These are phyloP conservation scores for Pestalotiopsis sp. DNA, from an alignment of 2,329 filamentous ascomycete species.

Conservation along the genomic window DNA sequence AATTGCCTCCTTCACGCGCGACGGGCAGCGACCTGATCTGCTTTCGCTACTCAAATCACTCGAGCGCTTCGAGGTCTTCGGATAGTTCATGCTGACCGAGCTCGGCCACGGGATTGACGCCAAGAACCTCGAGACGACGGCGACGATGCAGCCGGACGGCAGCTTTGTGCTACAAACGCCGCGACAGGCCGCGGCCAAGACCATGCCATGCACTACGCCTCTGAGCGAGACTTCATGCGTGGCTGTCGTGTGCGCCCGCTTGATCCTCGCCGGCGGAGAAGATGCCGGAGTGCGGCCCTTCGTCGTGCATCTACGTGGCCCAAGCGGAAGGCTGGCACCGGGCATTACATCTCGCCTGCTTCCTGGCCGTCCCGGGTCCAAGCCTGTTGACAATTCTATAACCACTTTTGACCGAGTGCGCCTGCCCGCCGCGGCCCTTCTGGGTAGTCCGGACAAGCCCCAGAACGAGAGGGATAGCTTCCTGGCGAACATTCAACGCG, in stretches of 20 bases:
- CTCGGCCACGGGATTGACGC: slow-evolving; percentile 40
- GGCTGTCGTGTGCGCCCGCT: not conserved
- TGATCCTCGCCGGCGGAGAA: not conserved
- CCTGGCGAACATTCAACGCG: not conserved
- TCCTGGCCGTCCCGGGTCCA: not conserved
- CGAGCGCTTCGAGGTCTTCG: slow-evolving; percentile 24
- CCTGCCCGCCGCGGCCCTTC: not conserved
- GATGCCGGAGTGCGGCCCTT: not conserved
- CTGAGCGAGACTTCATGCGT: not conserved
- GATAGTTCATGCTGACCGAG: slow-evolving; percentile 41
- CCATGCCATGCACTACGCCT: not conserved
- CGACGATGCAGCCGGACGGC: slow-evolving; percentile 33
- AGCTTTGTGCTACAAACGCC: not conserved
- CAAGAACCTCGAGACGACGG: slow-evolving; percentile 38
- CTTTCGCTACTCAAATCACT: not conserved
- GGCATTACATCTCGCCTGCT: not conserved
- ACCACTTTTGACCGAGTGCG: not conserved
- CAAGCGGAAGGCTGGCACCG: not conserved
- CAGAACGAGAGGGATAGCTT: not conserved
- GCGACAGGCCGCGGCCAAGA: not conserved
- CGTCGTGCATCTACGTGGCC: not conserved
- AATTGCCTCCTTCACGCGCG: slow-evolving; percentile 19
- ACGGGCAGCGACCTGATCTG: slow-evolving; percentile 9
- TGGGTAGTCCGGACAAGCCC: not conserved
- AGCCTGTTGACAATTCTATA: not conserved